These are phyloP conservation scores for Agrostemma githago DNA, from an alignment of 148 eudicot species.

Conservation along the genomic window DNA sequence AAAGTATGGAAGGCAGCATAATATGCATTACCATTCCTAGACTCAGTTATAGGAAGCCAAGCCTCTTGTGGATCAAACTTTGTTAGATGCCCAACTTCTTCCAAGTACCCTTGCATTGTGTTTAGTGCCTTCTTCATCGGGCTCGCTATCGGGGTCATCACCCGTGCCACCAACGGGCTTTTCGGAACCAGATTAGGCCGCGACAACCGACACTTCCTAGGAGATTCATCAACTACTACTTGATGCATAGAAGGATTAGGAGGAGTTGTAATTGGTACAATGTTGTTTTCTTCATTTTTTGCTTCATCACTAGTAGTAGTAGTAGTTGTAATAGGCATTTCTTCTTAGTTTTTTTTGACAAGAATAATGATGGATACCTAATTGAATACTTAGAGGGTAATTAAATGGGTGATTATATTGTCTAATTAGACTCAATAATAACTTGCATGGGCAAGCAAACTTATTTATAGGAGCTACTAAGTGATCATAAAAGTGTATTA, in stretches of 20 bases:
- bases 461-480: slow-evolving; percentile 5
- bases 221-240: too few relatives aligned
- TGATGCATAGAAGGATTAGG: background rate
- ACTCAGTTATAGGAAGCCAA: slow-evolving; percentile 86
- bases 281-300: background rate
- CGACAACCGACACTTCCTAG: background rate
- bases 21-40: slow-evolving; percentile 61
- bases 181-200: slow-evolving; percentile 15
- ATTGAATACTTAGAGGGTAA: too few relatives aligned
- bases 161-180: slow-evolving; percentile 33
- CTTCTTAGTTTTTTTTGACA: background rate
- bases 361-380: background rate
- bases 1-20: slow-evolving; percentile 77
- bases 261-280: background rate
- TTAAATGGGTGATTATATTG: too few relatives aligned
- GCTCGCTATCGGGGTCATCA: slow-evolving; percentile 38
- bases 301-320: background rate
- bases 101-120: slow-evolving; percentile 41
- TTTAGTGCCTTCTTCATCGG: slow-evolving; percentile 42
- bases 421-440: background rate
- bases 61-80: slow-evolving; percentile 56
- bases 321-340: background rate
- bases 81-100: slow-evolving; percentile 48
- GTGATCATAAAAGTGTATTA: background rate
- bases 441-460: background rate